A percentile compares a stretch with the other conserved stretches of the same genome.
Evolutionary conservation across 441 rosid species (phyloP).

Genomic region (Syzygium syzygioides): DNA sequence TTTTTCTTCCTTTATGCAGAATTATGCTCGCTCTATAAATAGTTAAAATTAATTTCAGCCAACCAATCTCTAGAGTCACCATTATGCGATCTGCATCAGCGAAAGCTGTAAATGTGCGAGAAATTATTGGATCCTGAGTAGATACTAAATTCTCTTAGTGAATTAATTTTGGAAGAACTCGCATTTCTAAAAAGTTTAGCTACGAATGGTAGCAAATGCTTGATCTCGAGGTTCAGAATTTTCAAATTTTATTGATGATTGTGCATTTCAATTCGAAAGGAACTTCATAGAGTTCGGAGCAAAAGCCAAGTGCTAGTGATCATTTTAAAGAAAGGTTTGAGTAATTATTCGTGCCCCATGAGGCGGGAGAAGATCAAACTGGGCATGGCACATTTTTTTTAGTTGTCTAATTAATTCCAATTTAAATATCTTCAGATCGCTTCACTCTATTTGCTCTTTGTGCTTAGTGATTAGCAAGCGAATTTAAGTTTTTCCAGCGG

Average conservation of each 20-base stretch:
- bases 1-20: not conserved
- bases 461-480: not conserved
- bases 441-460: not conserved
- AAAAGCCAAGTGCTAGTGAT: not conserved
- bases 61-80: not conserved
- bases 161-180: not conserved
- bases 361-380: no score
- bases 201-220: not conserved
- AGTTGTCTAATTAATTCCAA: not conserved
- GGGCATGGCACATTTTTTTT: not conserved
- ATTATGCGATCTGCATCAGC: not conserved
- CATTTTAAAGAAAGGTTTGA: not conserved
- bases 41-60: not conserved
- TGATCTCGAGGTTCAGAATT: not conserved
- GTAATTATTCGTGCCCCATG: not conserved
- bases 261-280: not conserved
- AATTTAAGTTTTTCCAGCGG: not conserved
- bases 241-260: not conserved
- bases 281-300: not conserved
- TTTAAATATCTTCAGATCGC: not conserved
- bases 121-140: not conserved
- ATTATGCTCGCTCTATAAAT: not conserved
- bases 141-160: not conserved
- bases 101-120: not conserved
- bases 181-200: not conserved